These are phyloP conservation scores for Backusella circina DNA, from an alignment of 192 early-diverging fungal genomes.

Conservation along the genomic window DNA sequence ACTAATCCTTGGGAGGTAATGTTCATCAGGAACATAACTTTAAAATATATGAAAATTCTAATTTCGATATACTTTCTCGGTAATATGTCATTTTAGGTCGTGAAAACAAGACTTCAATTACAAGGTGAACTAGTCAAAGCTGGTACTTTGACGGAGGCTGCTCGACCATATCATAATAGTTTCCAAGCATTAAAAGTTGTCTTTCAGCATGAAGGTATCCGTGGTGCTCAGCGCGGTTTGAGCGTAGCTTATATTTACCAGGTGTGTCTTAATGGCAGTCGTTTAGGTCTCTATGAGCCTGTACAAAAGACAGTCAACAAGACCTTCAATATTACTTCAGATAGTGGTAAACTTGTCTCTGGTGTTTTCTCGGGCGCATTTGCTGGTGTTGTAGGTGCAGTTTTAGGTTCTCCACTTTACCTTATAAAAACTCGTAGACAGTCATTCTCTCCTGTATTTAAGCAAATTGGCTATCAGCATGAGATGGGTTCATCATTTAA, in stretches of 20 bases:
- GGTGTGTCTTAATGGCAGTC: constrained; percentile 87
- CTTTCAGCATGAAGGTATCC: constrained; percentile 75
- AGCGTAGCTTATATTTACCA: constrained; percentile 90
- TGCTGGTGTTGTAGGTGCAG: constrained; percentile 79
- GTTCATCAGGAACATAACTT: background rate
- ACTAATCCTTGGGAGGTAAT: constrained; percentile 93
- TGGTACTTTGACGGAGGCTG: constrained; percentile 36
- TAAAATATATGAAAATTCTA: background rate
- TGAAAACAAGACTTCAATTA: constrained; percentile 91
- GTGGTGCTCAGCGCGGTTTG: constrained; percentile 85
- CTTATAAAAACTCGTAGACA: constrained; percentile 90
- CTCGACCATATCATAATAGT: constrained; percentile 70
- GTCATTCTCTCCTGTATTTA: constrained; percentile 61
- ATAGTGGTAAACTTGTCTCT: constrained; percentile 57
- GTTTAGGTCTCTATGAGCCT: constrained; percentile 91
- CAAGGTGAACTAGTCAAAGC: constrained; percentile 79
- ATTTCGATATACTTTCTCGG: background rate
- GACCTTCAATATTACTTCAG: constrained; percentile 52
- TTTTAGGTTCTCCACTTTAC: constrained; percentile 81
- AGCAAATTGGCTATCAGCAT: constrained; percentile 80
- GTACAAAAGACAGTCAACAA: constrained; percentile 55
- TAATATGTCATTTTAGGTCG: constrained; percentile 54
- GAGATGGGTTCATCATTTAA: constrained; percentile 65
- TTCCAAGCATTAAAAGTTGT: constrained; percentile 76
- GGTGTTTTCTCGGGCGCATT: constrained; percentile 26